Conservation (phyloP, 108 stramenopile genomes). For the Chaetoceros tenuissimus region DNA sequence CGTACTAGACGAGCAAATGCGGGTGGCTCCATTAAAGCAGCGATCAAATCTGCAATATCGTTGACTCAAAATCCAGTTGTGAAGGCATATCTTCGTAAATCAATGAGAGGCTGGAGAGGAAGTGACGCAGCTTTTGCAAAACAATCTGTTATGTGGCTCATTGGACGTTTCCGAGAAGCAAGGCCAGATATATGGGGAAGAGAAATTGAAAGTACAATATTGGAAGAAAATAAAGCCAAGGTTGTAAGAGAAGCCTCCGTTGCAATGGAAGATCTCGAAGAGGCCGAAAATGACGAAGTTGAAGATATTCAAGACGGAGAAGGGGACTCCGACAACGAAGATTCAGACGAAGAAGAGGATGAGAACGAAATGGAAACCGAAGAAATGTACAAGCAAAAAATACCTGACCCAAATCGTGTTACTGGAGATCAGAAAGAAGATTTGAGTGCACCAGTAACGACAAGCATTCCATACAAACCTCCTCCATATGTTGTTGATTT, state of each 20-base stretch:
- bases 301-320: constrained; percentile 51
- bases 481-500: constrained; percentile 70
- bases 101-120: constrained; percentile 47
- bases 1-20: constrained; percentile 35
- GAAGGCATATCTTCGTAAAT: constrained; percentile 60
- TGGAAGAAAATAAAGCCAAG: constrained; percentile 37
- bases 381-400: constrained; percentile 10
- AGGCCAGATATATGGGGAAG: constrained; percentile 58
- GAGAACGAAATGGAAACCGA: constrained; percentile 15
- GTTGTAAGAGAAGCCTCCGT: constrained; percentile 60
- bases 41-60: constrained; percentile 46
- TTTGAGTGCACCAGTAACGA: constrained; percentile 34
- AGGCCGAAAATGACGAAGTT: constrained; percentile 43
- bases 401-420: constrained; percentile 11
- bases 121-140: constrained; percentile 58
- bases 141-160: constrained; percentile 68
- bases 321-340: constrained; percentile 54
- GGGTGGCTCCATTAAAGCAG: constrained; percentile 35
- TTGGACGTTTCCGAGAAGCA: constrained; percentile 60
- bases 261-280: constrained; percentile 57
- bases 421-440: constrained; percentile 33
- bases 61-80: constrained; percentile 60
- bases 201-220: constrained; percentile 1
- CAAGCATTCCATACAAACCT: constrained; percentile 58
- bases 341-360: constrained; percentile 47